Conservation (phyloP, 1,139 yeast species). For the Suhomyces chickasaworum region DNA sequence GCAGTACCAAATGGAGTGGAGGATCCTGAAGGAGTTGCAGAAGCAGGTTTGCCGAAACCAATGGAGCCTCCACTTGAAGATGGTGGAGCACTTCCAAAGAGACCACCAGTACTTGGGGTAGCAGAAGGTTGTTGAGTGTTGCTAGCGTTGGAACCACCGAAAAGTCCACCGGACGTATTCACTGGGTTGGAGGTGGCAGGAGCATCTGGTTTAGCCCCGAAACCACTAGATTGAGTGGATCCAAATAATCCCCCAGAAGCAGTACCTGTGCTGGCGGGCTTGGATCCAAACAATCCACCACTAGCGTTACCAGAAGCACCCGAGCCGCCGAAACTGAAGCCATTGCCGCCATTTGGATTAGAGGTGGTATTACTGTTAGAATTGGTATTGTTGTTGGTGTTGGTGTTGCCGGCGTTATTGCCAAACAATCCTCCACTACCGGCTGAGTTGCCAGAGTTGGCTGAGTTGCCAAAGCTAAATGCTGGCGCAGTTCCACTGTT, state of each 20-base stretch:
- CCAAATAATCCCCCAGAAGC: conserved; percentile 22
- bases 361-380: neutral
- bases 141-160: neutral
- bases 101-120: conserved; percentile 13
- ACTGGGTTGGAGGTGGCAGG: neutral
- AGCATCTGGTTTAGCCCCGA: neutral
- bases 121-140: conserved; percentile 11
- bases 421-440: conserved; percentile 12
- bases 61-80: conserved; percentile 26
- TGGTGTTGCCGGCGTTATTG: conserved; percentile 6
- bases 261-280: conserved; percentile 22
- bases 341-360: conserved; percentile 14
- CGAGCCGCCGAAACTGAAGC: conserved; percentile 22
- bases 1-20: neutral
- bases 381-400: conserved; percentile 1
- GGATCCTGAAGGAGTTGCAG: conserved; percentile 9
- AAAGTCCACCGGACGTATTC: conserved; percentile 6
- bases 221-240: conserved; percentile 16
- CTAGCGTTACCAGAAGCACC: conserved; percentile 10
- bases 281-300: conserved; percentile 29
- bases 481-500: conserved; percentile 3
- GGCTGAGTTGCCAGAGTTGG: conserved; percentile 18
- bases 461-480: conserved; percentile 13
- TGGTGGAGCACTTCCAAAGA: conserved; percentile 18
- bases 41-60: conserved; percentile 19